phyloP scores from a whole-genome alignment of 352 stramenopile species.

The Phytophthora fragariaefolia region DNA sequence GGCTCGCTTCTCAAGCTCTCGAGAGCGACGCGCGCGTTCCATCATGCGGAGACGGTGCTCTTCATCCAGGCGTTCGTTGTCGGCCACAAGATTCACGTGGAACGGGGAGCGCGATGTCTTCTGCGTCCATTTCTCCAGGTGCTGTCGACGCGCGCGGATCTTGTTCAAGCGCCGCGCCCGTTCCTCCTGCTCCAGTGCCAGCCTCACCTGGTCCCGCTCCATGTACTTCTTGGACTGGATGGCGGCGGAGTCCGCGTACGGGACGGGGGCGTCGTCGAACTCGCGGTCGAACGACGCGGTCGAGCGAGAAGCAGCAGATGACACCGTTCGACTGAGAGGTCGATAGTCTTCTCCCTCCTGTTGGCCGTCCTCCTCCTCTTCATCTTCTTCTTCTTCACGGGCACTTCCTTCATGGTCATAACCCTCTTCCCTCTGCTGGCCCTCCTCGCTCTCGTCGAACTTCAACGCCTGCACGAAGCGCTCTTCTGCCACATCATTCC shows the following conservation, averaged over 20 bases:
- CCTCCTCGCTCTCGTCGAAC: constrained; percentile 39
- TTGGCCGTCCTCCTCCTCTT: constrained; percentile 13
- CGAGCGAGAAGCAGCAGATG: constrained; percentile 23
- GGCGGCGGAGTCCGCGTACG: constrained; percentile 67
- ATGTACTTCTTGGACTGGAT: constrained; percentile 86
- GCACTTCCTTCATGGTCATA: constrained; percentile 2
- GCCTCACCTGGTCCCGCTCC: constrained; percentile 69
- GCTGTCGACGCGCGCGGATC: constrained; percentile 60
- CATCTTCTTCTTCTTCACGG: constrained; percentile 7
- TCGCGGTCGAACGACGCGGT: constrained; percentile 36
- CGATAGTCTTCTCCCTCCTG: constrained; percentile 4
- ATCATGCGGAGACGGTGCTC: constrained; percentile 82
- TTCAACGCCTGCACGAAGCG: constrained; percentile 48
- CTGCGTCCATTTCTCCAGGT: constrained; percentile 87
- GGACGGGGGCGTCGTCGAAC: constrained; percentile 38
- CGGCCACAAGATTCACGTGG: constrained; percentile 93
- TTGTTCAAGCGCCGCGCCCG: constrained; percentile 63
- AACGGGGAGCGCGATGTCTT: constrained; percentile 93
- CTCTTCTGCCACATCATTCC: constrained; percentile 35
- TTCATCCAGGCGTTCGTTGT: constrained; percentile 94
- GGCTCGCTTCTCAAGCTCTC: constrained; percentile 76
- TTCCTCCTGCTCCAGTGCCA: constrained; percentile 69
- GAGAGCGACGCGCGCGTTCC: constrained; percentile 70
- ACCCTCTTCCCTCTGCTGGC: constrained; percentile 33
- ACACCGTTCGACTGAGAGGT: constrained; percentile 32